Evolutionary conservation across 331 rosid genomes (phyloP).

Genomic region (Cydonia oblonga): DNA sequence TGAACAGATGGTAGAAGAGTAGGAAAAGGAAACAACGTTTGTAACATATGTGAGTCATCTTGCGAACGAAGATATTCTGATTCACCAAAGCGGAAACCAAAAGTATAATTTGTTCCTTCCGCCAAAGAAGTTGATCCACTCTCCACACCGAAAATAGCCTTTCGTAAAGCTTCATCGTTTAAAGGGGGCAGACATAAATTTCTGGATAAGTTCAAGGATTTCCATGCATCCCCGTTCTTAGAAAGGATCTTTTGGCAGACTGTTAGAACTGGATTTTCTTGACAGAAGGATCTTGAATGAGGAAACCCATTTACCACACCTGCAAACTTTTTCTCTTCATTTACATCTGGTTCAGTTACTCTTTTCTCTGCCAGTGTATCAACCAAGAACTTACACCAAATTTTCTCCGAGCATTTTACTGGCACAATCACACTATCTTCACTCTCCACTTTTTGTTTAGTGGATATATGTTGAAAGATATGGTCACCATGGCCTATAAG

Average conservation of each 20-base stretch:
- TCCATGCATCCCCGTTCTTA: constrained; percentile 45
- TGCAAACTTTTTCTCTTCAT: constrained; percentile 25
- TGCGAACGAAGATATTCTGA: constrained; percentile 48
- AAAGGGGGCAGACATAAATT: constrained; percentile 66
- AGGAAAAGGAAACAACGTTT: constrained; percentile 76
- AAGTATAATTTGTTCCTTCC: constrained; percentile 70
- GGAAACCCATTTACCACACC: constrained; percentile 21
- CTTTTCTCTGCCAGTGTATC: constrained; percentile 51
- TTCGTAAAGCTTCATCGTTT: constrained; percentile 61
- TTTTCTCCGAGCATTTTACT: constrained; percentile 37
- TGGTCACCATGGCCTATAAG: constrained; percentile 81
- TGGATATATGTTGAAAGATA: constrained; percentile 43
- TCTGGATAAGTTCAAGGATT: constrained; percentile 54
- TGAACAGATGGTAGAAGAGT: constrained; percentile 72
- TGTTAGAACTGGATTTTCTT: constrained; percentile 67
- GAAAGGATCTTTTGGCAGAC: constrained; percentile 47
- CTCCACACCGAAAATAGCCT: constrained; percentile 54
- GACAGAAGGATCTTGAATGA: constrained; percentile 37
- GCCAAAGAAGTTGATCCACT: constrained; percentile 22
- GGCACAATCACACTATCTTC: constrained; percentile 23
- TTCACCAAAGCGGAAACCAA: constrained; percentile 78
- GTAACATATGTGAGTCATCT: constrained; percentile 54
- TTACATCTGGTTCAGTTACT: constrained; percentile 13
- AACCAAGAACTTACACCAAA: constrained; percentile 60
- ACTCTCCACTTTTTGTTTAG: constrained; percentile 24